Percentiles rank a stretch among this genome's conserved stretches.
Conservation (phyloP, 2,329 filamentous ascomycete genomes). For the Curvularia verruculosa region DNA sequence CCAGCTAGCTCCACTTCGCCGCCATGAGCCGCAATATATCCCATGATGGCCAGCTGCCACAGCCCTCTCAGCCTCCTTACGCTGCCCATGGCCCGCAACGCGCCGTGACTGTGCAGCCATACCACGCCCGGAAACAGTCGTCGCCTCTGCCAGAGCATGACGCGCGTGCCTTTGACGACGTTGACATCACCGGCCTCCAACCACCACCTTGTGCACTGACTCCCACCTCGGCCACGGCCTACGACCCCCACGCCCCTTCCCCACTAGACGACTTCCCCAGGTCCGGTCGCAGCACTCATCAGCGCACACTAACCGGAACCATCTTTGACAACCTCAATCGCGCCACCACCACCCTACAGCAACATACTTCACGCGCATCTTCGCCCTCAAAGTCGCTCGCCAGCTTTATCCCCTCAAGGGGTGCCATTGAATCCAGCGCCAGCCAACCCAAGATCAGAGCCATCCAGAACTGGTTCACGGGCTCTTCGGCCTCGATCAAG, state of each 20-base stretch:
- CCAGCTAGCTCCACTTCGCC: conserved; percentile 23
- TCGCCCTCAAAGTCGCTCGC: conserved; percentile 48
- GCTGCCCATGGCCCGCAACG: conserved; percentile 40
- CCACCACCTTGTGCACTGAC: conserved; percentile 46
- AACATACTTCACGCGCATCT: conserved; percentile 49
- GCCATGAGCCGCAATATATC: conserved; percentile 32
- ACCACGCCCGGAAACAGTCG: conserved; percentile 34
- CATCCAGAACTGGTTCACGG: conserved; percentile 60
- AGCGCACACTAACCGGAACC: conserved; percentile 45
- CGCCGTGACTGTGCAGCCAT: conserved; percentile 22
- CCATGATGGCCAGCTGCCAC: conserved; percentile 25
- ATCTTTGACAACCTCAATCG: conserved; percentile 48
- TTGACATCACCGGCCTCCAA: conserved; percentile 38
- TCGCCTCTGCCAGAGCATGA: conserved; percentile 28
- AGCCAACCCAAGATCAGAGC: conserved; percentile 42
- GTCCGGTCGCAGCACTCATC: conserved; percentile 33
- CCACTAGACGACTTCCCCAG: conserved; percentile 37
- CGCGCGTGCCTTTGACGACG: conserved; percentile 39
- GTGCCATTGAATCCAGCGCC: conserved; percentile 37
- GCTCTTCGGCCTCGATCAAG: conserved; percentile 57
- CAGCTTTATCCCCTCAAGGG: conserved; percentile 48
- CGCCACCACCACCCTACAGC: conserved; percentile 45
- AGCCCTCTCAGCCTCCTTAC: conserved; percentile 34
- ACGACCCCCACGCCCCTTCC: conserved; percentile 42
- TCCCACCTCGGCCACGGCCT: conserved; percentile 36